Evolutionary conservation across 148 eudicot genomes (phyloP), one percentile per base, ranked within the genome.

Genomic region (Rhododendron vialii): DNA sequence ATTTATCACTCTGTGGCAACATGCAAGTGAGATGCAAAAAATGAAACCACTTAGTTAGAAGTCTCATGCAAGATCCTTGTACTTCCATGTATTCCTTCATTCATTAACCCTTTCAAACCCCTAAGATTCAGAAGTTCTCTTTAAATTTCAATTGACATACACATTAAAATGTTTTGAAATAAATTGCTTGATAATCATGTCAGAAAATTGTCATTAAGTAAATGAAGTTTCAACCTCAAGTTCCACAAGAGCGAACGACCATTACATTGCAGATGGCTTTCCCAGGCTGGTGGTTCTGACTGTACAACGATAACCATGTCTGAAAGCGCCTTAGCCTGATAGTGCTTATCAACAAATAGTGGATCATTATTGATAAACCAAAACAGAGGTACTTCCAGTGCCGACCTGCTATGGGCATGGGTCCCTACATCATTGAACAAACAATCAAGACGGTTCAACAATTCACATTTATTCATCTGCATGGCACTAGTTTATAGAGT

Each of bases 181-280:
- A 18, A 48, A 84, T 10, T 75, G 86, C 35, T 35, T 24, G 28
- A 55, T 11, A 17, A 73, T 22, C 18, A 33, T 2, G 36, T 30
- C 26, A 36, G 18, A 65, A 22, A 67, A 3, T 47, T 14, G 20
- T 12, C 9, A 8, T 24, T 41, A 57, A 51, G n/a, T 24, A 38
- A 77, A 43, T 13, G 50, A 88, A 50, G 51, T 53, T 12, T 67
- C 89, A 83, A 96, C 99, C 99, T 93, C 86, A 96, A 90, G 92
- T 96, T 95, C 98, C 93, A 93, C 84, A 94, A 65, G 75, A 96
- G 84, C 24, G 99, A 91, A 78, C 83, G 90, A 50, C 99, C 99
- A 86, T 96, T 96, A 92, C 99, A 96, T 88, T 96, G 99, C 84
- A 94, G 91, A 90, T 96, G 96, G 89, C 98, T 95, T 90, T 96